Base-by-base conservation (phyloP, 768 basidiomycete genomes). In the Neoboletus subvelutipes region DNA sequence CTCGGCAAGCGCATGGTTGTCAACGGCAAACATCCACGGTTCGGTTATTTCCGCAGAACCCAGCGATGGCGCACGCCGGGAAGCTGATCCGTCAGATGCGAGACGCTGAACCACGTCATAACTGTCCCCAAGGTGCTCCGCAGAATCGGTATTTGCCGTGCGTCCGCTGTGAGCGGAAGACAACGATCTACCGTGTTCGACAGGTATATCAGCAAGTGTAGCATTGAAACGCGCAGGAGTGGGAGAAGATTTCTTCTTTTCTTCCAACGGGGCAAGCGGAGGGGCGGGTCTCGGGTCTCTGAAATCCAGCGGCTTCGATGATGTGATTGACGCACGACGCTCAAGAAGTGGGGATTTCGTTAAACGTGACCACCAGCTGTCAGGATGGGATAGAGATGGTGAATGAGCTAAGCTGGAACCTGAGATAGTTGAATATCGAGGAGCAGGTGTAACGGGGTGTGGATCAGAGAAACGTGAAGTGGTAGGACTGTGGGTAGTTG, bases 211-310 rank as follows among this genome's bases (percentile, higher is more conserved):
- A 50, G 58, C 43, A 34, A 52, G 56, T 31, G 56, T 57, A 46
- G 51, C 53, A 45, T 54, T 52, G 13, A 66, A 67, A 33, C 58
- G 43, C 4, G 57, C 59, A 34, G 61, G 64, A 18, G 52, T 46
- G 15, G 52, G 47, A 12, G 58, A 31, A 10, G 45, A n/a, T 46
- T 67, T 64, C 13, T 62, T 64, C 17, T 62, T 62, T 31, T 88
- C 83, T 54, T 83, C 80, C 51, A 89, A 84, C 3, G 83, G 73
- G 45, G 77, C 74, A 5, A 93, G 77, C 13, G 77, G 77, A 0
- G 92, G 92, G 4, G 83, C 83, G 1, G 91, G 89, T 50, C 86
- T 85, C 1, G 93, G 92, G 71, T 95, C 92, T 22, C 89, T 82
- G 65, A 94, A 82, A 22, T 90, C 86, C 15, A 77, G 67, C 45